A percentile compares a stretch with the other conserved stretches of the same genome.
These are phyloP conservation scores for Chrysoporthe deuterocubensis DNA, from an alignment of 2,329 filamentous ascomycete species.

Conservation along the genomic window DNA sequence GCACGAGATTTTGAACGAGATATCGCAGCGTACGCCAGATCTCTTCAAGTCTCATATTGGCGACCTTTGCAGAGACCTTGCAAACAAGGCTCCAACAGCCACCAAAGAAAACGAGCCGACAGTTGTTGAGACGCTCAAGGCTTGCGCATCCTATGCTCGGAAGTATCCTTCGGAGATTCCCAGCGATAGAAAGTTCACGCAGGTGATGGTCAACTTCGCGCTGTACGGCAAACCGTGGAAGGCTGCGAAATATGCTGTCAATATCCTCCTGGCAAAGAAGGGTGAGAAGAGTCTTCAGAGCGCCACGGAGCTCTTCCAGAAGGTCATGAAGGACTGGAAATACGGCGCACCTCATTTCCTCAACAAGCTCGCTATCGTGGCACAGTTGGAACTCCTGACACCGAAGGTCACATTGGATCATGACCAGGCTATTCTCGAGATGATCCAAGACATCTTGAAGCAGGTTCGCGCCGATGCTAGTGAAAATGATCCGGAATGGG, in stretches of 20 bases:
- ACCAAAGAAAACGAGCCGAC: conserved; percentile 69
- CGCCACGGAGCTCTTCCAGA: conserved; percentile 79
- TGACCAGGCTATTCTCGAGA: conserved; percentile 76
- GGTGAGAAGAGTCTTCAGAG: conserved; percentile 78
- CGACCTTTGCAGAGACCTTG: conserved; percentile 85
- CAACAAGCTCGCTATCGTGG: conserved; percentile 71
- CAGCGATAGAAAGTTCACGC: conserved; percentile 76
- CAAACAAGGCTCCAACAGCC: conserved; percentile 76
- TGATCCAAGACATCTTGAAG: conserved; percentile 76
- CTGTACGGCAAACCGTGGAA: conserved; percentile 79
- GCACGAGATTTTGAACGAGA: conserved; percentile 88
- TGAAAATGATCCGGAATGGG: conserved; percentile 66
- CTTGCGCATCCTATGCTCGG: conserved; percentile 88
- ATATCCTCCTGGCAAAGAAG: conserved; percentile 78
- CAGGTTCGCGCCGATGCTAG: conserved; percentile 67
- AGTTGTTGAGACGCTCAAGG: conserved; percentile 90
- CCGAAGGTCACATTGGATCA: conserved; percentile 74
- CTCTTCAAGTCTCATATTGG: conserved; percentile 92
- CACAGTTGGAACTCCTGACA: conserved; percentile 76
- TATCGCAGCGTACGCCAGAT: conserved; percentile 85
- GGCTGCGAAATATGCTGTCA: conserved; percentile 91
- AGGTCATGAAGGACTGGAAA: conserved; percentile 73
- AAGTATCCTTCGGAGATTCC: conserved; percentile 85
- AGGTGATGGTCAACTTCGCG: conserved; percentile 82
- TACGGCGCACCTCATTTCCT: conserved; percentile 78